Conservation (phyloP, 2,329 filamentous ascomycete species). For the Emmonsiellopsis sp. region DNA sequence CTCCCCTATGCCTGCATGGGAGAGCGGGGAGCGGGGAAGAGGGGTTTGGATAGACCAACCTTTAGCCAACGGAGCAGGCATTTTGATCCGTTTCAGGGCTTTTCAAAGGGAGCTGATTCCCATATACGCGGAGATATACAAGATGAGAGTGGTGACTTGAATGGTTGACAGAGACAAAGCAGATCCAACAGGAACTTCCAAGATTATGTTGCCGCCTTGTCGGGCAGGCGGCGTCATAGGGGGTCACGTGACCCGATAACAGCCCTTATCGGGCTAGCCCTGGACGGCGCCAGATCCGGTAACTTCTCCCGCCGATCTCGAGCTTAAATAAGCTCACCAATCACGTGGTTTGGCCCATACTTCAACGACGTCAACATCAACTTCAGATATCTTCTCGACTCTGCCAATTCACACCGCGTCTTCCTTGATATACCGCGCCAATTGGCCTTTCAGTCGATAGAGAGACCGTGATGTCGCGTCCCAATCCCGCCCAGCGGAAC, state of each 20-base stretch:
- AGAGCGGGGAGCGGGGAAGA: not conserved
- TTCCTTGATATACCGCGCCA: not conserved
- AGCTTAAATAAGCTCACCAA: not conserved
- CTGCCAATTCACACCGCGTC: not conserved
- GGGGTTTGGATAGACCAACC: constrained; percentile 24
- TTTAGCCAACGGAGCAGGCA: constrained; percentile 42
- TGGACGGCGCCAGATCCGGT: not conserved
- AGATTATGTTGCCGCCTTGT: constrained; percentile 4
- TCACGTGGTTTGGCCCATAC: not conserved
- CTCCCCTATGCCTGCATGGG: not conserved
- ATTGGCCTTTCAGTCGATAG: not conserved
- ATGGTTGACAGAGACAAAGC: not conserved
- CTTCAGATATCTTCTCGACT: not conserved
- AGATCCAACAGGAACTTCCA: too few relatives aligned
- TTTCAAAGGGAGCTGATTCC: not conserved
- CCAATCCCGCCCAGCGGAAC: constrained; percentile 41
- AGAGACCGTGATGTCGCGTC: constrained; percentile 40
- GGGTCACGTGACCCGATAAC: not conserved
- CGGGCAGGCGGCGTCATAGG: not conserved
- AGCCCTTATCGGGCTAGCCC: not conserved
- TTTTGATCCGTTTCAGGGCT: constrained; percentile 15
- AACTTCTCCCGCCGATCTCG: not conserved
- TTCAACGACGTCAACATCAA: not conserved
- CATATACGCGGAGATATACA: not conserved
- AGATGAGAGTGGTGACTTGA: not conserved